Evolutionary conservation across 208 protist genomes (phyloP), one percentile per base, ranked within the genome.

Genomic region (Dictyostelium gargantuum): DNA sequence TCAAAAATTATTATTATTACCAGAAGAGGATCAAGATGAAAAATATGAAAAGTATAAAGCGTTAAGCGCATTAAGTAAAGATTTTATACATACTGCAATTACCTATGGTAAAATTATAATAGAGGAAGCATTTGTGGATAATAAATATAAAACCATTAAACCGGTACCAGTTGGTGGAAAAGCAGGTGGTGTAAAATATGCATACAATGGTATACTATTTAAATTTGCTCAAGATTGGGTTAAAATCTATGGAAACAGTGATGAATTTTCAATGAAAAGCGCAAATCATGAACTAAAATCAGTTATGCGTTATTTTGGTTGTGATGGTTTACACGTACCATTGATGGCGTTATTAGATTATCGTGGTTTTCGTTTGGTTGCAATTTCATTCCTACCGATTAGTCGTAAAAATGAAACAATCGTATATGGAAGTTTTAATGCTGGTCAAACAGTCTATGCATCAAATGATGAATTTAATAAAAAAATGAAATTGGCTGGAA

Each of bases 71-170:
- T 58, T 93, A 2, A 84, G 61, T 32, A 91, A 91, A 40, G 91
- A 93, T 50, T 93, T 93, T 32, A 29, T 91, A 17, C 79, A 93
- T 42, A 54, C 82, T 26, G 91, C 91, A 4, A 93, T 52, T 11
- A 86, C 80, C 0, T 91, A 85, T 82, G 92, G 84, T 44, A 94
- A 92, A 68, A 94, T 91, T 35, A 92, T 94, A 1, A 94, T 94
- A 44, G 54, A 80, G n/a, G 92, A 94, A 23, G 72, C 58, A 44
- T 91, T 77, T 56, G 32, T 94, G 17, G 70, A 75, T 29, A 21
- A 44, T 8, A 40, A 52, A 23, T 82, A 38, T 48, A 91, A 91
- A 32, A 93, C 92, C 0, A 92, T 94, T 17, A 85, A 75, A 19
- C 38, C 76, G 0, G 46, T 70, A 2, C 32, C 73, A 38, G 17